phyloP scores from a whole-genome alignment of 768 basidiomycete genomes.

The Termitomyces titanicus region DNA sequence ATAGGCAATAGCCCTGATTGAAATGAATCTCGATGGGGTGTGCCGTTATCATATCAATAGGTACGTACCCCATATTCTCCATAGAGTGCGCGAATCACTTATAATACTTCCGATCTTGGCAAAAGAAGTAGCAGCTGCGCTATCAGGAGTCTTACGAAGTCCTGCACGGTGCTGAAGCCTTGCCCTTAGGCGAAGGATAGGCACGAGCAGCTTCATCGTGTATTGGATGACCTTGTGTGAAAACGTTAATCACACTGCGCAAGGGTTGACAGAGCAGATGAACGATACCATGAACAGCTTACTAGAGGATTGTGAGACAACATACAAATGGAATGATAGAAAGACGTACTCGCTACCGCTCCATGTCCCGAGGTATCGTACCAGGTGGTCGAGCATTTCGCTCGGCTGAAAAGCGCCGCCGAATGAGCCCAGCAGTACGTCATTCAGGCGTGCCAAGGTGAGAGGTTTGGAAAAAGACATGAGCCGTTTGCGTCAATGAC shows the following conservation, averaged over 20 bases:
- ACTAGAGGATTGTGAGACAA: slow-evolving; percentile 32
- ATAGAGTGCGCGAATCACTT: slow-evolving; percentile 67
- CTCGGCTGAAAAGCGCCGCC: slow-evolving; percentile 52
- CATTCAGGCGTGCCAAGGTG: slow-evolving; percentile 51
- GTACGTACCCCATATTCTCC: slow-evolving; percentile 73
- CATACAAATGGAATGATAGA: slow-evolving; percentile 3
- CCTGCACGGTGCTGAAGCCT: slow-evolving; percentile 66
- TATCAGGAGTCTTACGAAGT: slow-evolving; percentile 47
- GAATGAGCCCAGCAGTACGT: slow-evolving; percentile 64
- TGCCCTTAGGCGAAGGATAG: slow-evolving; percentile 63
- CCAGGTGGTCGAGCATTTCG: slow-evolving; percentile 64
- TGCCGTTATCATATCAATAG: not conserved
- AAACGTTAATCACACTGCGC: not conserved
- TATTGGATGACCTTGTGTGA: slow-evolving; percentile 72
- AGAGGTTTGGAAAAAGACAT: slow-evolving; percentile 56
- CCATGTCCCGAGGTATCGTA: slow-evolving; percentile 79
- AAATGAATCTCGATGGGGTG: not conserved
- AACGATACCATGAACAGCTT: slow-evolving; percentile 70
- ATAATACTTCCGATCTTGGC: slow-evolving; percentile 53
- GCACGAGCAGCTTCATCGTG: slow-evolving; percentile 63
- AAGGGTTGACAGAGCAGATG: not conserved
- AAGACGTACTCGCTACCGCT: slow-evolving; percentile 75
- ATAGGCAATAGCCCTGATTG: slow-evolving; percentile 69
- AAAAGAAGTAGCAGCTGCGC: slow-evolving; percentile 48
- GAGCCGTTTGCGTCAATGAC: not conserved